Conservation (phyloP, 2,329 filamentous ascomycete species). For the Ceratocystis diversiconidia region DNA sequence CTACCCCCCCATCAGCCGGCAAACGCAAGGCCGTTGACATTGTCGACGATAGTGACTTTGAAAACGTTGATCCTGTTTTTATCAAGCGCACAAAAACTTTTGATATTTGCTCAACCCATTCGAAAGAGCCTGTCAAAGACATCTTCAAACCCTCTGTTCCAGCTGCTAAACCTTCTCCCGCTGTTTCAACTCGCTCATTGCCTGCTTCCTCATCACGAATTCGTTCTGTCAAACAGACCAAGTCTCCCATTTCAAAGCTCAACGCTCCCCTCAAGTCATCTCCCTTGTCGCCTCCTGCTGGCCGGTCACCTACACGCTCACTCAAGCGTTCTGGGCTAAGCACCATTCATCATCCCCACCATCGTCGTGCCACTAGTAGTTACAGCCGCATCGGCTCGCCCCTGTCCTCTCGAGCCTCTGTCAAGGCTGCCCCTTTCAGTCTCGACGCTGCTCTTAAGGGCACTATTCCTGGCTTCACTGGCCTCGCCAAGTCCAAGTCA, state of each 20-base stretch:
- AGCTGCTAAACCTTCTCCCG: slow-evolving; percentile 22
- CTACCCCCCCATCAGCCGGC: slow-evolving; percentile 26
- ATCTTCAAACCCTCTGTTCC: slow-evolving; percentile 34
- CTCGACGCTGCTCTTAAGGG: slow-evolving; percentile 72
- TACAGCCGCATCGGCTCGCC: slow-evolving; percentile 61
- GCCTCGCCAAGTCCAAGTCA: slow-evolving; percentile 25
- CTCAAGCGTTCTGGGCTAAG: slow-evolving; percentile 55
- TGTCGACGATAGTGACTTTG: slow-evolving; percentile 36
- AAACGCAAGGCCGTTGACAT: slow-evolving; percentile 46
- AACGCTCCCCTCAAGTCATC: slow-evolving; percentile 32
- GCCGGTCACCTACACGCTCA: slow-evolving; percentile 58
- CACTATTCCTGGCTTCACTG: slow-evolving; percentile 50
- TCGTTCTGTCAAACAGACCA: slow-evolving; percentile 36
- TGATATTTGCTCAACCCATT: slow-evolving; percentile 23
- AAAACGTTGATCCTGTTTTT: slow-evolving; percentile 48
- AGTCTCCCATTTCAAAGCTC: slow-evolving; percentile 36
- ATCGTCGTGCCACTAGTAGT: slow-evolving; percentile 40
- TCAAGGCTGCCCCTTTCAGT: slow-evolving; percentile 53
- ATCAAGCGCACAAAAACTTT: slow-evolving; percentile 44
- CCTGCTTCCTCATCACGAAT: slow-evolving; percentile 27
- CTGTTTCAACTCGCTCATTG: slow-evolving; percentile 24
- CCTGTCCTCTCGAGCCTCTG: slow-evolving; percentile 36
- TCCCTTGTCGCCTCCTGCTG: slow-evolving; percentile 45
- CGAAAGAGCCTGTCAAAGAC: slow-evolving; percentile 30
- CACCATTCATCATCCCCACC: slow-evolving; percentile 34